phyloP scores from a whole-genome alignment of 106 monocot species.

The Allium cepa region DNA sequence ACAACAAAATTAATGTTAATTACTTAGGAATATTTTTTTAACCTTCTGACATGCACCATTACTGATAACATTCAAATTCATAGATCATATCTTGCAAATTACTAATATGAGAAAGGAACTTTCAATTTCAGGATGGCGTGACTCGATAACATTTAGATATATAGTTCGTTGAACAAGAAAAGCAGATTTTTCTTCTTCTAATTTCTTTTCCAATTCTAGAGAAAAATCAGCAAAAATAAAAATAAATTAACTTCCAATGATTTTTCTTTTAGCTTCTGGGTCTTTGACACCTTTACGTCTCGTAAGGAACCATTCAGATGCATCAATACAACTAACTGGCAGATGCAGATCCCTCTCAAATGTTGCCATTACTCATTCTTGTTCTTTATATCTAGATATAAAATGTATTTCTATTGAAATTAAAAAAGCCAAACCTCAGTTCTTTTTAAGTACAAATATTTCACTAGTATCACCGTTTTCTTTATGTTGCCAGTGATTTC shows the following conservation, averaged over 20 bases:
- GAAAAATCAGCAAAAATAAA: slow-evolving; percentile 84
- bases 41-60: no score
- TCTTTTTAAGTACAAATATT: no score
- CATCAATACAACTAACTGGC: slow-evolving; percentile 88
- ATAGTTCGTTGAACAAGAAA: slow-evolving; percentile 92
- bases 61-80: no score
- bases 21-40: no score
- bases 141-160: slow-evolving; percentile 98
- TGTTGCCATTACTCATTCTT: slow-evolving; percentile 80
- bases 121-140: no score
- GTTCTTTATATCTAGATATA: slow-evolving; percentile 74
- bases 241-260: slow-evolving; percentile 89
- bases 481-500: no score
- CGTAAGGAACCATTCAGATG: slow-evolving; percentile 69
- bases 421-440: background rate
- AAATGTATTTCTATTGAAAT: background rate
- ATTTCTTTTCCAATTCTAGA: slow-evolving; percentile 43
- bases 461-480: no score
- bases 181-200: slow-evolving; percentile 33
- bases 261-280: slow-evolving; percentile 89
- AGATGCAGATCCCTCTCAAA: slow-evolving; percentile 83
- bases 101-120: no score
- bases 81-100: no score
- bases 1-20: no score
- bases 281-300: slow-evolving; percentile 82